Evolutionary conservation across 495 filamentous ascomycete species (phyloP).

Genomic region (Trichoderma parareesei): DNA sequence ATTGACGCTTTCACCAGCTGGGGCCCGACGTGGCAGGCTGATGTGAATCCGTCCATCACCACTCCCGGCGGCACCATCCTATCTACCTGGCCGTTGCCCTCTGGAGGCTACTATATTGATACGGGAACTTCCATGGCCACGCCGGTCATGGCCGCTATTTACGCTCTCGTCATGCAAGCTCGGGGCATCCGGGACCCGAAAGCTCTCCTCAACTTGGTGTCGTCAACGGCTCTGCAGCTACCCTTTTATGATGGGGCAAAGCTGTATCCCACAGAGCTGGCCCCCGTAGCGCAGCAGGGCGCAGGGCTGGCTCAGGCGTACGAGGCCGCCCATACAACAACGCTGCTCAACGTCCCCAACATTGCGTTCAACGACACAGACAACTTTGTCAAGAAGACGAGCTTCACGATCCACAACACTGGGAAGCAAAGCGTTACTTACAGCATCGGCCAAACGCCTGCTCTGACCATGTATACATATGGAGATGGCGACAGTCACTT

Average conservation of each 20-base stretch:
- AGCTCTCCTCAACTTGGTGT: conserved; percentile 18
- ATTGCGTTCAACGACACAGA: conserved; percentile 38
- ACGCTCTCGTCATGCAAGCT: conserved; percentile 14
- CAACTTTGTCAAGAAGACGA: conserved; percentile 23
- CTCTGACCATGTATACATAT: conserved; percentile 14
- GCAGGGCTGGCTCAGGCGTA: conserved; percentile 34
- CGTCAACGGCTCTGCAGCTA: conserved; percentile 26
- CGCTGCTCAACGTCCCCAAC: conserved; percentile 26
- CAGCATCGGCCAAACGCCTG: conserved; percentile 16
- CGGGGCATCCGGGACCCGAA: conserved; percentile 8
- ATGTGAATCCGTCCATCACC: conserved; percentile 27
- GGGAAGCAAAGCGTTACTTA: conserved; percentile 24
- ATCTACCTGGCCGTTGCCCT: conserved; percentile 25
- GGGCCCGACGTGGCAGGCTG: conserved; percentile 29
- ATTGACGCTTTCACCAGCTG: conserved; percentile 30
- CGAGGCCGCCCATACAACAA: conserved; percentile 28
- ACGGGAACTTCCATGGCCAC: conserved; percentile 42
- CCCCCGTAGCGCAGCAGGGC: conserved; percentile 37
- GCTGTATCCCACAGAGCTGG: conserved; percentile 17
- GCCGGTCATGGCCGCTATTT: conserved; percentile 31
- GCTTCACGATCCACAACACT: conserved; percentile 34
- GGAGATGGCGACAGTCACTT: not conserved
- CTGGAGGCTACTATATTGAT: conserved; percentile 28
- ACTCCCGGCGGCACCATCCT: conserved; percentile 36
- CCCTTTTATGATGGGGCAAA: conserved; percentile 30